These are phyloP conservation scores for Aureococcus anophagefferens DNA, from an alignment of 108 stramenopile genomes.

Conservation along the genomic window DNA sequence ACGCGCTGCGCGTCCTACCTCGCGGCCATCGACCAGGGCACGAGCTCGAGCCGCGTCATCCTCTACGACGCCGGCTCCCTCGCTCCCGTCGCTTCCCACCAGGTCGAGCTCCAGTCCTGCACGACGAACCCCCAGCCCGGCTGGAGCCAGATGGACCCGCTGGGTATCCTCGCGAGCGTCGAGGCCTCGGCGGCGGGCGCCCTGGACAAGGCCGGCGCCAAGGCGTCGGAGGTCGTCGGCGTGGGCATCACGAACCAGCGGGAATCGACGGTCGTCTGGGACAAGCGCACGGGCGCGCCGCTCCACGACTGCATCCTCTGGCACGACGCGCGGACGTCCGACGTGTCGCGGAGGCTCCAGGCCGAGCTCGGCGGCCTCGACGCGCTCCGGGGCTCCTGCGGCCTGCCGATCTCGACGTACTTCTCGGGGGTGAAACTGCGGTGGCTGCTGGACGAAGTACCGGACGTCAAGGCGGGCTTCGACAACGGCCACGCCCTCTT, in stretches of 20 bases:
- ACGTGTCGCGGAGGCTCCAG: conserved; percentile 62
- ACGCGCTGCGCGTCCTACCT: too few relatives aligned
- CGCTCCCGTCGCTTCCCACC: conserved; percentile 10
- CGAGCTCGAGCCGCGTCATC: conserved; percentile 38
- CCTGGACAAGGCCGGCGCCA: conserved; percentile 5
- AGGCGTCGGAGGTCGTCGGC: conserved; percentile 35
- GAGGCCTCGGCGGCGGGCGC: not conserved
- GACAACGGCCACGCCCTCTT: conserved; percentile 51
- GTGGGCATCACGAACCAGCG: conserved; percentile 98
- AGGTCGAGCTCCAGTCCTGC: conserved; percentile 23
- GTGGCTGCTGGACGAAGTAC: conserved; percentile 83
- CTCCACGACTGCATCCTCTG: conserved; percentile 95
- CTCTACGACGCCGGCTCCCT: conserved; percentile 21
- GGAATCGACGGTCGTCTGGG: conserved; percentile 93
- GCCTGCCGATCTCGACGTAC: conserved; percentile 86
- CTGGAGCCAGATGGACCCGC: conserved; percentile 35
- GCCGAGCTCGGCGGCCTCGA: conserved; percentile 49
- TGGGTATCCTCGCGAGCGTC: conserved; percentile 10
- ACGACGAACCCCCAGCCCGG: conserved; percentile 30
- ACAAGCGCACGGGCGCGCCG: conserved; percentile 71
- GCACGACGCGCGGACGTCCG: conserved; percentile 80
- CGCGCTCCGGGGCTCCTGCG: conserved; percentile 67
- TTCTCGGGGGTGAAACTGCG: conserved; percentile 90
- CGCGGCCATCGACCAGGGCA: conserved; percentile 50
- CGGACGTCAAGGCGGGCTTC: conserved; percentile 41